These are phyloP conservation scores for Ceratocystis colombiana DNA, from an alignment of 2,329 filamentous ascomycete species.

Conservation along the genomic window DNA sequence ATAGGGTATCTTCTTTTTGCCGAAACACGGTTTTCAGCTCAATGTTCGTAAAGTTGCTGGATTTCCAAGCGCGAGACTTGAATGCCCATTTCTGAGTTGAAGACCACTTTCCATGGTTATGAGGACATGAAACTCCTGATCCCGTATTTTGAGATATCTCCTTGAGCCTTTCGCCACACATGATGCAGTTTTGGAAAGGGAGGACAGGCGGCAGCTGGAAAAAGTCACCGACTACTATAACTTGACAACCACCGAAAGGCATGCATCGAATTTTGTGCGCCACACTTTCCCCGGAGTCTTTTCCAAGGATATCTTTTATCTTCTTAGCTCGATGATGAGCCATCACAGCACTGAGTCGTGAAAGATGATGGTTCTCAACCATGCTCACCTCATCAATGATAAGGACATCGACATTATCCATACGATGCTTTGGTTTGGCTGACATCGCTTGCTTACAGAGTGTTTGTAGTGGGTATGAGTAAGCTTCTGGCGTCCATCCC, in stretches of 20 bases:
- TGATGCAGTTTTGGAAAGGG: neutral
- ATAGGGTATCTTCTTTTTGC: neutral
- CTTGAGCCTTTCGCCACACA: neutral
- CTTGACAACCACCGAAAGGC: constrained; percentile 13
- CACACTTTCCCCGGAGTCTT: no score
- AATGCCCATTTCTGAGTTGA: neutral
- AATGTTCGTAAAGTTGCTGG: neutral
- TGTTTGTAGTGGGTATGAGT: neutral
- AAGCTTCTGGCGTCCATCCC: neutral
- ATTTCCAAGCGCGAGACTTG: neutral
- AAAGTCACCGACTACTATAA: constrained; percentile 5
- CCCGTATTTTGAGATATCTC: neutral
- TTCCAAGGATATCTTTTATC: no score
- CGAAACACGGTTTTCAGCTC: neutral
- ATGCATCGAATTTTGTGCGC: neutral
- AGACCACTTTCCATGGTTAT: neutral
- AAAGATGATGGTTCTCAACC: neutral
- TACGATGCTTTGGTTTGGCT: no score
- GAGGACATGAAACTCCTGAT: neutral
- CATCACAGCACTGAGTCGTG: neutral
- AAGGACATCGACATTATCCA: neutral
- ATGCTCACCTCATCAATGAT: constrained; percentile 6
- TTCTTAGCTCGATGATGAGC: neutral
- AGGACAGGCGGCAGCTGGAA: constrained; percentile 8
- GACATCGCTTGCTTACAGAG: no score